Percentiles rank a stretch among this genome's conserved stretches.
Conservation (phyloP, 306 rosid species). For the Cicer bijugum region DNA sequence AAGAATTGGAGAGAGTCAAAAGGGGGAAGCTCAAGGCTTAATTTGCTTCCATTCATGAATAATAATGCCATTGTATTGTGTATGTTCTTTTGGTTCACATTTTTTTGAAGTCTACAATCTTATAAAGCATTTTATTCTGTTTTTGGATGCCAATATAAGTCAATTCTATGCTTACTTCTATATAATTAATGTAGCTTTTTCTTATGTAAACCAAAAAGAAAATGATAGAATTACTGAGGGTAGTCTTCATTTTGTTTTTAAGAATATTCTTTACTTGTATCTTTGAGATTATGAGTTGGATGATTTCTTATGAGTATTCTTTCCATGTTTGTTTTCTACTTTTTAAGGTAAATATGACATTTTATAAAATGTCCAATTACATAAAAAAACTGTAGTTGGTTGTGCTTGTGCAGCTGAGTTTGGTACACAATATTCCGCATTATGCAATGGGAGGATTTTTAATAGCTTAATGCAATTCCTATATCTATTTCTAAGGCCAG, state of each 20-base stretch:
- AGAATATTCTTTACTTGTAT: conserved; percentile 46
- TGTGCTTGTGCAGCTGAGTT: not conserved
- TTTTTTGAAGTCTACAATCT: conserved; percentile 35
- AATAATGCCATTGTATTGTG: conserved; percentile 26
- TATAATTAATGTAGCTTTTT: conserved; percentile 34
- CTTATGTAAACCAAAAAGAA: conserved; percentile 23
- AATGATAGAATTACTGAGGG: not conserved
- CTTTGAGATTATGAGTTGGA: conserved; percentile 36
- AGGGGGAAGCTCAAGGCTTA: conserved; percentile 60
- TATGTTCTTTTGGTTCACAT: conserved; percentile 40
- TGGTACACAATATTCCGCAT: not conserved
- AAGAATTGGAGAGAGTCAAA: conserved; percentile 66
- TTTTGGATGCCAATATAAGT: conserved; percentile 42
- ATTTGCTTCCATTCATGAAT: conserved; percentile 34
- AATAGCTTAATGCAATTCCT: not conserved
- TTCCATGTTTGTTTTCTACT: conserved; percentile 8
- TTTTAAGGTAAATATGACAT: not conserved
- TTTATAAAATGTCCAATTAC: not conserved
- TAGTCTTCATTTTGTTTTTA: conserved; percentile 36
- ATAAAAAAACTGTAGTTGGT: not conserved
- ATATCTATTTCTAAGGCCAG: too few relatives aligned
- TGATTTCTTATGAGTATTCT: conserved; percentile 25
- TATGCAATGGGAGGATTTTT: not conserved
- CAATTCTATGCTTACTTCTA: conserved; percentile 31
- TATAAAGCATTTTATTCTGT: conserved; percentile 41